These are phyloP conservation scores for Phytophthora foliorum DNA, from an alignment of 352 stramenopile species.

Conservation along the genomic window DNA sequence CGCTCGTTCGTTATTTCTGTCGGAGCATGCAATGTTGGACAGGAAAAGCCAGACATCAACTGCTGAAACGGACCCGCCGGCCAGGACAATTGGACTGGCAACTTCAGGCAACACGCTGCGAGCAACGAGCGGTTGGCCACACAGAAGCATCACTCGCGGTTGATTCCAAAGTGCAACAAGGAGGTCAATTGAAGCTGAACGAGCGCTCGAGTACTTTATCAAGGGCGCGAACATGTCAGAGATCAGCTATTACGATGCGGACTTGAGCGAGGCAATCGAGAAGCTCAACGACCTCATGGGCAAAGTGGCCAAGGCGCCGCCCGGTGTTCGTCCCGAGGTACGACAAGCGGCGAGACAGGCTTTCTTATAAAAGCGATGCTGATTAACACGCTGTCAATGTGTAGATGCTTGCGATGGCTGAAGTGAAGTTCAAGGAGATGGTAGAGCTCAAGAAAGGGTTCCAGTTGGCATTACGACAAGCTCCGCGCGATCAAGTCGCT, in stretches of 20 bases:
- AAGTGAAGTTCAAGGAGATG: slow-evolving; percentile 88
- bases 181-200: slow-evolving; percentile 13
- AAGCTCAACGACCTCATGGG: slow-evolving; percentile 90
- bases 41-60: slow-evolving; percentile 36
- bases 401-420: slow-evolving; percentile 77
- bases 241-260: slow-evolving; percentile 90
- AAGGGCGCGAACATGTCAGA: slow-evolving; percentile 66
- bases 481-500: slow-evolving; percentile 70
- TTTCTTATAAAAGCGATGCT: too few species aligned
- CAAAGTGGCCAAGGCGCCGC: slow-evolving; percentile 82
- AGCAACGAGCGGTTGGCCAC: slow-evolving; percentile 9
- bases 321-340: slow-evolving; percentile 76
- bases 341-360: slow-evolving; percentile 4
- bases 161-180: slow-evolving; percentile 7
- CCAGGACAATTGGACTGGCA: slow-evolving; percentile 13
- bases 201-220: neutral
- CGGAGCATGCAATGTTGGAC: slow-evolving; percentile 10
- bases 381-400: neutral
- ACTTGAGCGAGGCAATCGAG: slow-evolving; percentile 83
- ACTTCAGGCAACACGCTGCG: slow-evolving; percentile 8
- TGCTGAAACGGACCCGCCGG: slow-evolving; percentile 34
- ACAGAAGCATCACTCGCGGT: slow-evolving; percentile 1
- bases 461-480: slow-evolving; percentile 82
- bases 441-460: slow-evolving; percentile 90
- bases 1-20: slow-evolving; percentile 31